These are phyloP conservation scores for Cydonia oblonga DNA, from an alignment of 331 rosid genomes.

Conservation along the genomic window DNA sequence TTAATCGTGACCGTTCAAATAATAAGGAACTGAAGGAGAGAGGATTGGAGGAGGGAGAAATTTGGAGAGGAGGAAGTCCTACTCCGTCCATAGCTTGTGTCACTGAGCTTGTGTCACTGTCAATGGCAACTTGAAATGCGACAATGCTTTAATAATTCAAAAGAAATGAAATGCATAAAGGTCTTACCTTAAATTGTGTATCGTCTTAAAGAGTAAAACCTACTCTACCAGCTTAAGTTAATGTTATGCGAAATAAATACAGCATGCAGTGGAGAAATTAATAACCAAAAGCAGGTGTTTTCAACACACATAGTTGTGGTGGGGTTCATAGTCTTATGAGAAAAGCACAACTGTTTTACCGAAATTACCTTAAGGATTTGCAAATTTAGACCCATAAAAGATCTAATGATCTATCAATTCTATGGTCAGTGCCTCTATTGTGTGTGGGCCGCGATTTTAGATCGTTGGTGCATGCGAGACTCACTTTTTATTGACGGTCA, in stretches of 20 bases:
- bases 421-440: neutral
- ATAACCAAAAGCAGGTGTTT: neutral
- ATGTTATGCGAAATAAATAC: conserved; percentile 13
- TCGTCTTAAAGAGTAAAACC: conserved; percentile 14
- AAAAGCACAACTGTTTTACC: neutral
- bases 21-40: fast-evolving
- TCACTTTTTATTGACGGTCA: too few relatives aligned
- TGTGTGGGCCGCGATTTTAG: neutral
- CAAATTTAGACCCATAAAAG: neutral
- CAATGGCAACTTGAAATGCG: conserved; percentile 1
- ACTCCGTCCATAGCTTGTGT: neutral
- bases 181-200: conserved; percentile 7
- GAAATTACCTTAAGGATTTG: neutral
- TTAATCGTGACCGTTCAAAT: too few relatives aligned
- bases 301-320: neutral
- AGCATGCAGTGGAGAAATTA: conserved; percentile 4
- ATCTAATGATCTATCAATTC: neutral
- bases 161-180: neutral
- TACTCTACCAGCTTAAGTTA: conserved; percentile 4
- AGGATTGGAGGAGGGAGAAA: too few relatives aligned
- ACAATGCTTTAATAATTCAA: neutral
- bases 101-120: conserved; percentile 4
- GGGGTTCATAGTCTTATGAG: neutral
- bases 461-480: neutral
- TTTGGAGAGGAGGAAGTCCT: too few relatives aligned